These are phyloP conservation scores for Aspergillus uvarum DNA, from an alignment of 2,329 filamentous ascomycete species.

Conservation along the genomic window DNA sequence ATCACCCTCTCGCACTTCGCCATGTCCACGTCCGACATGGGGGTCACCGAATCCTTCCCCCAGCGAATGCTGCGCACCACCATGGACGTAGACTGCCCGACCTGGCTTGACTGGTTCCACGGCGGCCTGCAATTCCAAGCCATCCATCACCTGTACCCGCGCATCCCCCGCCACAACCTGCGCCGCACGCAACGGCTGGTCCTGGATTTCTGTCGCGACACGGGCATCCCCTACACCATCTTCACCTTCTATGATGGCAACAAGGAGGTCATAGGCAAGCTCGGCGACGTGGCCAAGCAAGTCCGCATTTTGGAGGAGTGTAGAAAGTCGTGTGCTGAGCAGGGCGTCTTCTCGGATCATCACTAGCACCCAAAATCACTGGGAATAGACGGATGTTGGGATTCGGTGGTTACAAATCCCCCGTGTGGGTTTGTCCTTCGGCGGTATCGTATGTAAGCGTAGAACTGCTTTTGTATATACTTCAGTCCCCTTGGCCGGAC, in stretches of 20 bases:
- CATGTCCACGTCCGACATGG: conserved; percentile 87
- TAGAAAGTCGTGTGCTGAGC: conserved; percentile 50
- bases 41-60: conserved; percentile 79
- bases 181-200: conserved; percentile 73
- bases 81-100: conserved; percentile 87
- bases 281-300: conserved; percentile 78
- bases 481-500: background rate
- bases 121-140: conserved; percentile 88
- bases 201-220: conserved; percentile 76
- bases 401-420: background rate
- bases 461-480: background rate
- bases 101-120: conserved; percentile 86
- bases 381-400: background rate
- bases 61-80: conserved; percentile 90
- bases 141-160: conserved; percentile 81
- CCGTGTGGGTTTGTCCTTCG: background rate
- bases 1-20: conserved; percentile 91
- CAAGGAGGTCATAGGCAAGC: conserved; percentile 70
- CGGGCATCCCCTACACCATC: conserved; percentile 78
- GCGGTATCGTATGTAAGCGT: background rate
- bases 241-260: conserved; percentile 85
- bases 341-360: conserved; percentile 35
- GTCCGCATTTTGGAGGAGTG: conserved; percentile 75
- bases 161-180: conserved; percentile 82
- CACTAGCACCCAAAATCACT: conserved; percentile 18